These are phyloP conservation scores for Firmiana major DNA, from an alignment of 345 rosid species.

Conservation along the genomic window DNA sequence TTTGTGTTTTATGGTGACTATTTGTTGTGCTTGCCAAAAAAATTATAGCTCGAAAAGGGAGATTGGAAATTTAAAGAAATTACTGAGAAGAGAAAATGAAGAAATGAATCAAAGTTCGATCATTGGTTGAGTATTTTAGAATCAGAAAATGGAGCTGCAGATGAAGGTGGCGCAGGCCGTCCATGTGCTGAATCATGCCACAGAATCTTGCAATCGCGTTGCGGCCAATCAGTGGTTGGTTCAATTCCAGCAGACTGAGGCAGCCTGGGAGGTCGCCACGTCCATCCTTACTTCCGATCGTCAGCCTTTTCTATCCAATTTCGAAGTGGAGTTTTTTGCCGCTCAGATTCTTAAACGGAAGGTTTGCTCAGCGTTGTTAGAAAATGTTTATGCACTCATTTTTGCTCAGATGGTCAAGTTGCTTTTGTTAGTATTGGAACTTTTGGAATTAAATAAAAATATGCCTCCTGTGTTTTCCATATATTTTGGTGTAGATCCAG, in stretches of 20 bases:
- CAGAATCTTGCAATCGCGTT: slow-evolving; percentile 81
- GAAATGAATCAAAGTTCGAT: background rate
- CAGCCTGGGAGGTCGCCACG: slow-evolving; percentile 91
- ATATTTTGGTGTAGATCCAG: slow-evolving; percentile 58
- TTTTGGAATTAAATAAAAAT: background rate
- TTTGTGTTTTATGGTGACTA: background rate
- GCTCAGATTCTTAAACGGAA: slow-evolving; percentile 96
- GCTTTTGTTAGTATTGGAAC: background rate
- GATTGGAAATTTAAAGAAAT: background rate
- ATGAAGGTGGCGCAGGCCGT: slow-evolving; percentile 90
- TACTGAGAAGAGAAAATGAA: background rate
- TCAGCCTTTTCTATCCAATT: slow-evolving; percentile 42
- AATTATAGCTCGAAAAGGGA: background rate
- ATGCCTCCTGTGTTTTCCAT: background rate
- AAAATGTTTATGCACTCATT: background rate
- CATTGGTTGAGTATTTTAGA: slow-evolving; percentile 2
- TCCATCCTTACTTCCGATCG: slow-evolving; percentile 78
- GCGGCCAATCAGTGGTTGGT: slow-evolving; percentile 98
- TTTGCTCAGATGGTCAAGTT: background rate
- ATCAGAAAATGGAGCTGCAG: slow-evolving; percentile 56
- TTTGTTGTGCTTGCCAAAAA: background rate
- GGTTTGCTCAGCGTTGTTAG: slow-evolving; percentile 37
- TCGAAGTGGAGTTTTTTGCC: slow-evolving; percentile 86
- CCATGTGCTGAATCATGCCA: slow-evolving; percentile 84
- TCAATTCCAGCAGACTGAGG: slow-evolving; percentile 84